These are phyloP conservation scores for Lactarius indigo DNA, from an alignment of 768 basidiomycete species.

Conservation along the genomic window DNA sequence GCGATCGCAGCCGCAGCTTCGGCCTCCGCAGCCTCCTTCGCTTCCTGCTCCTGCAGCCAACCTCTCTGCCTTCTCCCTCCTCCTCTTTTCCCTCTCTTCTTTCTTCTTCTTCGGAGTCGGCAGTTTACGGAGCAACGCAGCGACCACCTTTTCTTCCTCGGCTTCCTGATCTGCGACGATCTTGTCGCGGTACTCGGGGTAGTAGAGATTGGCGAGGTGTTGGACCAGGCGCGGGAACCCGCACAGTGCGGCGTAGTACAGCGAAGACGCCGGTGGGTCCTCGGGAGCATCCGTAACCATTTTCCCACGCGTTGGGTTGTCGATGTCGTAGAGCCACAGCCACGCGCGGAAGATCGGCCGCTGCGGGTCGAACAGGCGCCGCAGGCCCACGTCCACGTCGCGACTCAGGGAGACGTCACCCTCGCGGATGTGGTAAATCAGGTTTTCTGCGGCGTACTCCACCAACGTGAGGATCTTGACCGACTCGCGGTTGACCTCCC, in stretches of 20 bases:
- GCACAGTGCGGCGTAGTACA: conserved; percentile 16
- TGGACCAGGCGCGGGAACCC: conserved; percentile 11
- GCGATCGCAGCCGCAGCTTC: neutral
- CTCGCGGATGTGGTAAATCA: conserved; percentile 6
- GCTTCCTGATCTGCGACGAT: neutral
- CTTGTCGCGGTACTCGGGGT: neutral
- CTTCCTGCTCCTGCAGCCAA: neutral
- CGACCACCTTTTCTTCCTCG: neutral
- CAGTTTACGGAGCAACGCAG: neutral
- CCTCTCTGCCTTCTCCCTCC: neutral
- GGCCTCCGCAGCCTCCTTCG: neutral
- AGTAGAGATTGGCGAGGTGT: conserved; percentile 5
- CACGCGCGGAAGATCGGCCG: conserved; percentile 8
- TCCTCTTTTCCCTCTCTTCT: neutral
- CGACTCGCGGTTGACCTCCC: conserved; percentile 3
- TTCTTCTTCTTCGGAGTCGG: neutral
- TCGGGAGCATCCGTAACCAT: conserved; percentile 7
- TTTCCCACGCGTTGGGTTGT: conserved; percentile 8
- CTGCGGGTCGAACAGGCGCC: conserved; percentile 14
- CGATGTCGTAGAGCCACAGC: conserved; percentile 17
- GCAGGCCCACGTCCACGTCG: conserved; percentile 11
- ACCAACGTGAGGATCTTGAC: conserved; percentile 19
- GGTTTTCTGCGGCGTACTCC: conserved; percentile 12
- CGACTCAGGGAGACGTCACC: neutral
- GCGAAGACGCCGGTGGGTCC: neutral